Conservation (phyloP, 2,329 filamentous ascomycete species). For the Nothomitra cinnamomea region DNA sequence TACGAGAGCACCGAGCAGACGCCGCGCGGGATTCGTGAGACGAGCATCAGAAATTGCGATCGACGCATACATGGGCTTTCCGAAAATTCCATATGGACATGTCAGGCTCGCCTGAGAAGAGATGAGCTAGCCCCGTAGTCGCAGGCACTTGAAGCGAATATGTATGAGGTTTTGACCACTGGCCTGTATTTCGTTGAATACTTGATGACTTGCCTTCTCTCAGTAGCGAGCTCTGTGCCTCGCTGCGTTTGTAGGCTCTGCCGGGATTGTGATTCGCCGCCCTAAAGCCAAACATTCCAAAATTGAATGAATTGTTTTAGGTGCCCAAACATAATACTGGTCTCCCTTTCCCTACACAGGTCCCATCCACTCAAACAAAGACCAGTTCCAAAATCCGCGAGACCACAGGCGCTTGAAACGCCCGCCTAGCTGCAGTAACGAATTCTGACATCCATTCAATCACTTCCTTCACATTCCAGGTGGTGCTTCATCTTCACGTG, state of each 20-base stretch:
- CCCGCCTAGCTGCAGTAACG: background rate
- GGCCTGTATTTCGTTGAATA: no score
- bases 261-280: slow-evolving; percentile 1
- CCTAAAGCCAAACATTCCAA: slow-evolving; percentile 3
- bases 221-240: background rate
- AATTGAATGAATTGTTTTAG: slow-evolving; percentile 2
- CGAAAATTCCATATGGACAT: no score
- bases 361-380: slow-evolving; percentile 1
- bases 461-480: background rate
- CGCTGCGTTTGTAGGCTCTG: background rate
- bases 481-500: background rate
- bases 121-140: no score
- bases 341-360: slow-evolving; percentile 2
- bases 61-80: no score
- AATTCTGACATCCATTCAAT: slow-evolving; percentile 3
- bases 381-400: background rate
- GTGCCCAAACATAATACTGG: slow-evolving; percentile 3
- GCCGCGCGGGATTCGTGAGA: no score
- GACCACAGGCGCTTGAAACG: background rate
- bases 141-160: no score
- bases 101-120: no score
- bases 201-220: no score
- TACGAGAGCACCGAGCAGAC: no score
- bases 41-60: no score
- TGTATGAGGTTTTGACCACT: no score